Base-by-base conservation (phyloP, 768 basidiomycete species). In the Gloeostereum incarnatum region DNA sequence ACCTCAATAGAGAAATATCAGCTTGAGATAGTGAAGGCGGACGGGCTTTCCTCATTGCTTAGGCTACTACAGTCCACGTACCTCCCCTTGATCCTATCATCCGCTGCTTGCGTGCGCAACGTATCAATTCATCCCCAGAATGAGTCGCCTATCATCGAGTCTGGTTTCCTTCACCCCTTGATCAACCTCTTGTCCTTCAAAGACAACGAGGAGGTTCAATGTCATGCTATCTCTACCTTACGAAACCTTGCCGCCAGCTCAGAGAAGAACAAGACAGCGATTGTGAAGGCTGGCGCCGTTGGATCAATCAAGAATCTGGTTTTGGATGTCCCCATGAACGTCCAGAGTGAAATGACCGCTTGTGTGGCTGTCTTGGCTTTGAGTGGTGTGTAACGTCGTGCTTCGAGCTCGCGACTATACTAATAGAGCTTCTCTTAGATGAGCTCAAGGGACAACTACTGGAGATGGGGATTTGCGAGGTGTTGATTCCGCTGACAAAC, bases 341-440 rank as follows among this genome's bases (percentile, higher is more conserved):
- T 99, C 8, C 96, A 99, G 63, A 94, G 91, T 53, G 96, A 98
- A 63, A 99, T 99, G 96, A 99, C 96, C 30, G 96, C 96, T 5
- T 98, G 94, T 50, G 85, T 97, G 31, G 96, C 96, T 13, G 96
- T 98, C 10, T 62, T 99, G 45, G 96, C 94, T 4, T 58, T 99
- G 49, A 94, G 90, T 50, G 93, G 93, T 94, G 57, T 39, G 84
- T 50, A n/a, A 31, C 19, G 35, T 1, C 8, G 14, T 25, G 11
- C 31, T 17, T 0, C 36, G 26, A n/a, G n/a, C n/a, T n/a, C n/a
- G 21, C 20, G n/a, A 44, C 38, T 10, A 35, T 17, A 30, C 27
- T 46, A 35, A 46, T 32, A 25, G 24, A 26, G 39, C 33, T n/a
- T 36, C 26, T 3, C 42, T 3, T 50, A 96, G 94, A 99, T 56